phyloP scores from a whole-genome alignment of 75 land plant genomes.

The Picea sitchensis region DNA sequence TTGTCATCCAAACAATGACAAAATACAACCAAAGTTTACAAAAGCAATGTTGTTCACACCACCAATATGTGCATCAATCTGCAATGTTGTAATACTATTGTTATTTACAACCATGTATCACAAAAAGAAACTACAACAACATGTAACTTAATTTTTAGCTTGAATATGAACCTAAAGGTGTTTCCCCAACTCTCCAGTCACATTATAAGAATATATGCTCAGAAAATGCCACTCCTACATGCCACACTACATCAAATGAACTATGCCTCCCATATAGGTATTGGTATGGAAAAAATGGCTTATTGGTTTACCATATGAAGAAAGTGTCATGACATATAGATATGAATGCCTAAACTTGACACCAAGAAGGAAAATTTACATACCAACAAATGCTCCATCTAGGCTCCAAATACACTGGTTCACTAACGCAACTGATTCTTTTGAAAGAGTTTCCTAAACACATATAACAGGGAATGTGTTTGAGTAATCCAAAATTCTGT shows the following conservation, averaged over 20 bases:
- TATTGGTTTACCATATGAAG: too few relatives aligned
- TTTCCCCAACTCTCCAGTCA: slow-evolving; percentile 21
- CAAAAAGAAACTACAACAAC: neutral
- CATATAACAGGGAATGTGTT: too few relatives aligned
- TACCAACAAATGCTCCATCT: slow-evolving; percentile 41
- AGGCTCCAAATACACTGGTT: slow-evolving; percentile 79
- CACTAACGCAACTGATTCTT: slow-evolving; percentile 65
- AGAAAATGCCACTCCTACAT: slow-evolving; percentile 83
- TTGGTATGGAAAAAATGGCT: too few relatives aligned
- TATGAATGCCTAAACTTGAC: too few relatives aligned
- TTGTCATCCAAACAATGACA: slow-evolving; percentile 78
- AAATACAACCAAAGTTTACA: slow-evolving; percentile 53
- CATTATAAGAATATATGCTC: slow-evolving; percentile 81
- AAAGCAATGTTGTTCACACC: slow-evolving; percentile 80
- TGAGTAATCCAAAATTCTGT: neutral
- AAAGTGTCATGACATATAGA: too few relatives aligned
- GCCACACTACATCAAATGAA: too few relatives aligned
- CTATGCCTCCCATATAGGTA: too few relatives aligned
- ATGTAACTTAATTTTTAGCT: neutral
- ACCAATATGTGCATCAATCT: slow-evolving; percentile 78
- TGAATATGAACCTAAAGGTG: slow-evolving; percentile 12
- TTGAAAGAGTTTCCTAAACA: slow-evolving; percentile 49
- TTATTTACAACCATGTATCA: neutral
- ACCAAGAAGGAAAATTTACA: too few relatives aligned
- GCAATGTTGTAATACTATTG: neutral